Percentiles rank a stretch among this genome's conserved stretches.
Evolutionary conservation across 441 rosid genomes (phyloP).

Genomic region (Croton setiger): DNA sequence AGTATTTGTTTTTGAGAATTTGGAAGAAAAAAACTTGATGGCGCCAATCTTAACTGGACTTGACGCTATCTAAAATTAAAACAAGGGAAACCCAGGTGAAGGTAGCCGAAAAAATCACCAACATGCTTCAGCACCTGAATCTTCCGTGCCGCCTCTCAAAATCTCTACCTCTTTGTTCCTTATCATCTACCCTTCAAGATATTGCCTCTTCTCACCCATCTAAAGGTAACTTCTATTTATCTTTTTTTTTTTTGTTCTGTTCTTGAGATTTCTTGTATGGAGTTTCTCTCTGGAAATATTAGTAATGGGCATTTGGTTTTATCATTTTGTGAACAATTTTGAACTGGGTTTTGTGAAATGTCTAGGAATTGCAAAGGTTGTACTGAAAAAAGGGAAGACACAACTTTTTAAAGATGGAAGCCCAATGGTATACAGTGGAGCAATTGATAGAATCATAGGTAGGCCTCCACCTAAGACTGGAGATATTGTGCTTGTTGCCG

Average conservation of each 20-base stretch:
- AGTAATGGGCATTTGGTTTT: not conserved
- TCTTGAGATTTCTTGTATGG: not conserved
- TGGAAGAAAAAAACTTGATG: no score
- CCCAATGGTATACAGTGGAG: constrained; percentile 94
- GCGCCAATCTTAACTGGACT: no score
- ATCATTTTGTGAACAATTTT: constrained; percentile 1
- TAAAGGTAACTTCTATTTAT: constrained; percentile 30
- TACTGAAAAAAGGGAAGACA: constrained; percentile 81
- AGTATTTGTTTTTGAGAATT: no score
- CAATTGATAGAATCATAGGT: constrained; percentile 81
- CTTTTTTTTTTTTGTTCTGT: not conserved
- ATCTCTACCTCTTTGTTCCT: constrained; percentile 33
- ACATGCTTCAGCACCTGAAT: constrained; percentile 25
- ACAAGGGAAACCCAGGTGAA: no score
- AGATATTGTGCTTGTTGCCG: constrained; percentile 84
- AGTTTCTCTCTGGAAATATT: not conserved
- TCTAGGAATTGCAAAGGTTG: constrained; percentile 74
- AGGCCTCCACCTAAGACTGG: constrained; percentile 83
- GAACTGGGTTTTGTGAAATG: constrained; percentile 5
- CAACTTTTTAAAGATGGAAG: constrained; percentile 84
- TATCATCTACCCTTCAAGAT: constrained; percentile 36
- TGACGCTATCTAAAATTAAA: no score
- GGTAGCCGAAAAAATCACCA: not conserved
- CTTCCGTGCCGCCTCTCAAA: constrained; percentile 39
- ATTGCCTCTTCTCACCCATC: constrained; percentile 41